Base-by-base conservation (phyloP, 768 basidiomycete genomes). In the Lentinula guzmanii region DNA sequence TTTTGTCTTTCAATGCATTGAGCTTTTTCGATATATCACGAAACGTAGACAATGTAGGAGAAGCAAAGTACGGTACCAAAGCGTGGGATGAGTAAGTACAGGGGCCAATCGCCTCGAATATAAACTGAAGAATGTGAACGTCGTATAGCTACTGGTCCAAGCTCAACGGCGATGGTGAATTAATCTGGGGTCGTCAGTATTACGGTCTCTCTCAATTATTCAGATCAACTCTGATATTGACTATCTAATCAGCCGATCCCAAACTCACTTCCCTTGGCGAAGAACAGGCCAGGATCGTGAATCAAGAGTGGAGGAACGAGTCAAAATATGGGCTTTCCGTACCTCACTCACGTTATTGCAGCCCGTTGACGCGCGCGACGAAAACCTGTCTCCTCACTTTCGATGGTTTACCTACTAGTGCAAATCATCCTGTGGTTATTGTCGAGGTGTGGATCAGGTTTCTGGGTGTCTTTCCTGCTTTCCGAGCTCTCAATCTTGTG, bases 171-270 rank as follows among this genome's bases (percentile, higher is more conserved):
- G 87, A 93, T 63, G 86, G 75, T 11, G 80, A 87, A 57, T 71
- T 90, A 4, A 72, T 72, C 1, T 93, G 90, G 90, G 91, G 91
- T 31, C 90, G 87, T 88, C 66, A 65, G 87, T 81, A 16, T 33
- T 34, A 52, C 35, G 31, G 13, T 16, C 48, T 51, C 8, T 55
- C 11, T 46, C 13, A 18, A 37, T 35, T 16, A 42, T 9, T 61
- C 9, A 28, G 39, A 61, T 33, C 31, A 2, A 34, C n/a, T 33
- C 31, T n/a, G n/a, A 8, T 34, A n/a, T 15, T 37, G 33, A 50
- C 48, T 21, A 8, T 15, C 42, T 46, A 33, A 10, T 18, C 63
- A 87, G 87, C 89, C 31, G 89, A 91, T 67, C 82, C 89, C 7
- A 73, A 80, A 18, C 74, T 84, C 46, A 84, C 83, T 0, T 64